Conservation (phyloP, 805 yeast species). For the Sungouiella blattae region DNA sequence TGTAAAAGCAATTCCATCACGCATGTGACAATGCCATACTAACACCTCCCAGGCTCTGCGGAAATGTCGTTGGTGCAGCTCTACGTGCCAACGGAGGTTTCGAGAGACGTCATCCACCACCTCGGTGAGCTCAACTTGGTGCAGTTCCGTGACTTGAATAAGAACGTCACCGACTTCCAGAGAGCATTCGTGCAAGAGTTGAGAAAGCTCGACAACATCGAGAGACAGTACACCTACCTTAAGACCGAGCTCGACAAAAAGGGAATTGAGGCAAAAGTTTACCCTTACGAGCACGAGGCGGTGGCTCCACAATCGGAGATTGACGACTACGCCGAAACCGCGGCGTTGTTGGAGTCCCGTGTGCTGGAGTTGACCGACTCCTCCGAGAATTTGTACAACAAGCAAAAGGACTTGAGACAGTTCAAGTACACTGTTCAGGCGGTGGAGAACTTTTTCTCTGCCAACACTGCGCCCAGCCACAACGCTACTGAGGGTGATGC, state of each 20-base stretch:
- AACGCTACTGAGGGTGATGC: conserved; percentile 34
- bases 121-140: conserved; percentile 83
- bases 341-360: conserved; percentile 69
- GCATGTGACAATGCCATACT: conserved; percentile 8
- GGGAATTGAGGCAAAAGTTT: conserved; percentile 35
- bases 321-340: conserved; percentile 65
- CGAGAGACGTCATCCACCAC: conserved; percentile 80
- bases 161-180: conserved; percentile 79
- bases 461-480: conserved; percentile 22
- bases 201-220: conserved; percentile 78
- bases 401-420: conserved; percentile 67
- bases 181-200: conserved; percentile 87
- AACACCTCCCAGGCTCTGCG: conserved; percentile 65
- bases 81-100: conserved; percentile 84
- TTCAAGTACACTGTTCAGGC: conserved; percentile 49
- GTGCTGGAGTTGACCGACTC: conserved; percentile 69
- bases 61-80: conserved; percentile 93
- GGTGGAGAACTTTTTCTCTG: conserved; percentile 32
- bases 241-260: conserved; percentile 49
- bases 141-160: conserved; percentile 83
- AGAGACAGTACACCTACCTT: conserved; percentile 62
- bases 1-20: no score
- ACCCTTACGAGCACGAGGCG: conserved; percentile 29
- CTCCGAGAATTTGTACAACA: conserved; percentile 56
- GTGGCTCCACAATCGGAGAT: conserved; percentile 52